Percentiles rank a stretch among this genome's conserved stretches.
Conservation (phyloP, 495 filamentous ascomycete species). For the Penicillium macrosclerotiorum region DNA sequence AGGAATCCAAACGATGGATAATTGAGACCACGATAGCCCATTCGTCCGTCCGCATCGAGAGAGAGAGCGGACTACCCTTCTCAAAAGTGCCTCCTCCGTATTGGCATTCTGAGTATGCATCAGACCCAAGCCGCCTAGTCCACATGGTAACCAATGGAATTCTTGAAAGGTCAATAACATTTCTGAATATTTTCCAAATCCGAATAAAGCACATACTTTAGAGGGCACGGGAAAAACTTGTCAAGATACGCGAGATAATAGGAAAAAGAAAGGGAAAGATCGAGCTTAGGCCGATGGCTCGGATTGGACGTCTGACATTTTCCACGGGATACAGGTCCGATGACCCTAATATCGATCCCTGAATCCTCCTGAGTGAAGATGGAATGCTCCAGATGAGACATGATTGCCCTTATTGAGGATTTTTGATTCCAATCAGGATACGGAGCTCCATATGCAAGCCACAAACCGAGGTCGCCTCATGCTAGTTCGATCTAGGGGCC, state of each 20-base stretch:
- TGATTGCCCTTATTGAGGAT: conserved; percentile 20
- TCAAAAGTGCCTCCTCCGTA: no score
- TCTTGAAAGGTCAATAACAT: no score
- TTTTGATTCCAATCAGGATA: conserved; percentile 25
- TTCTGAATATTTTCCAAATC: no score
- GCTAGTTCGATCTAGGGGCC: conserved; percentile 10
- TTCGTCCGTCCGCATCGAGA: no score
- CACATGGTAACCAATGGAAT: no score
- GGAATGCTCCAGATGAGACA: neutral
- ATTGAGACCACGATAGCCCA: no score
- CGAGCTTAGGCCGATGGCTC: neutral
- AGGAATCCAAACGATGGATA: neutral
- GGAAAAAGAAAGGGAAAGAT: conserved; percentile 1
- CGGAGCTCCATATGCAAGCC: conserved; percentile 22
- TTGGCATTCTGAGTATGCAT: no score
- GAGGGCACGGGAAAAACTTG: neutral
- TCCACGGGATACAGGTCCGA: conserved; percentile 19
- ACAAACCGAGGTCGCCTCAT: conserved; percentile 13
- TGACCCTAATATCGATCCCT: conserved; percentile 16
- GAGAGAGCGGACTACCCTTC: no score
- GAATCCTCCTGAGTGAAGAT: conserved; percentile 7
- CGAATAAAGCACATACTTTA: no score
- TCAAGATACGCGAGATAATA: neutral
- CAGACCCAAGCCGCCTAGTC: no score
- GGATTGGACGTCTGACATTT: neutral